Evolutionary conservation across 768 basidiomycete species (phyloP).

Genomic region (Porphyrellus cyaneotinctus): DNA sequence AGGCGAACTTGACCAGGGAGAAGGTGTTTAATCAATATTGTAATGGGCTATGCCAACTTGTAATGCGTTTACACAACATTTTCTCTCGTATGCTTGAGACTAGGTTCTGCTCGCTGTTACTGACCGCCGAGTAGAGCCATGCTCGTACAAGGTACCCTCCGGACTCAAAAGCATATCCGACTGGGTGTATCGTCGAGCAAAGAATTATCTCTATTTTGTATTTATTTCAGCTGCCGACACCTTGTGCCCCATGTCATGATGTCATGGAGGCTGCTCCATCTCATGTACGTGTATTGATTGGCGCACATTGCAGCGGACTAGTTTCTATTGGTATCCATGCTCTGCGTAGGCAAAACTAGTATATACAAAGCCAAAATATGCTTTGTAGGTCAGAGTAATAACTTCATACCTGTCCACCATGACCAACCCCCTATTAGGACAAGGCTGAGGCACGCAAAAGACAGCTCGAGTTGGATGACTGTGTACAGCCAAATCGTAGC

Average conservation of each 20-base stretch:
- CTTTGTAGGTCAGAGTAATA: slow-evolving; percentile 30
- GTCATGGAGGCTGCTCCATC: background rate
- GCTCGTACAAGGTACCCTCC: slow-evolving; percentile 79
- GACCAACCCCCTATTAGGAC: slow-evolving; percentile 49
- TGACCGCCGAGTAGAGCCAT: slow-evolving; percentile 13
- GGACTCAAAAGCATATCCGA: slow-evolving; percentile 57
- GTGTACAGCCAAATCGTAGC: slow-evolving; percentile 77
- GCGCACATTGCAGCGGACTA: slow-evolving; percentile 11
- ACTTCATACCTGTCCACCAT: slow-evolving; percentile 58
- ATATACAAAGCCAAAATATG: background rate
- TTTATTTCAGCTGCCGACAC: background rate
- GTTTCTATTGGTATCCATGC: background rate
- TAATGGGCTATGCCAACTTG: background rate
- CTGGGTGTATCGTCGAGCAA: slow-evolving; percentile 77
- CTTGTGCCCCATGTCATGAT: background rate
- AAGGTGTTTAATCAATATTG: slow-evolving; percentile 38
- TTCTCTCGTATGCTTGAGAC: background rate
- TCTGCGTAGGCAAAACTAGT: background rate
- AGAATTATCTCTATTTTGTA: slow-evolving; percentile 34
- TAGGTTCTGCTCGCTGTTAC: background rate
- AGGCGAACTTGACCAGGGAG: slow-evolving; percentile 61
- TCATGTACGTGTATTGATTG: background rate
- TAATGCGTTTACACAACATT: slow-evolving; percentile 1
- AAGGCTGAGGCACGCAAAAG: slow-evolving; percentile 56
- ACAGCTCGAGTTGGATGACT: slow-evolving; percentile 64